phyloP scores from a whole-genome alignment of 139 green algal species.

The Yamagishiella unicocca region DNA sequence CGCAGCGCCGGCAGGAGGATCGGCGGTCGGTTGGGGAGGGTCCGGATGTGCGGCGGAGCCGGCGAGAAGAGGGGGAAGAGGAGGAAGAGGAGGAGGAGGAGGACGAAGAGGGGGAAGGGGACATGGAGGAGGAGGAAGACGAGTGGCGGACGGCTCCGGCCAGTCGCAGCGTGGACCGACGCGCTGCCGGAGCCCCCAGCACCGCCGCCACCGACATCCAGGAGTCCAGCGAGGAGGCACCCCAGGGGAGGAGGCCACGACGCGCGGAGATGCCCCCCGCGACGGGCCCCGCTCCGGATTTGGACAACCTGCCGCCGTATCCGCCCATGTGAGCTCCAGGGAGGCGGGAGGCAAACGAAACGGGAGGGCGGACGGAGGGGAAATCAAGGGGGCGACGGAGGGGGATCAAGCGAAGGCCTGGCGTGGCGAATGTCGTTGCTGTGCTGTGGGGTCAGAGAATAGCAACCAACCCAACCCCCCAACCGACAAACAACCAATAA shows the following conservation, averaged over 20 bases:
- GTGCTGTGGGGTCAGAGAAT: too few species aligned
- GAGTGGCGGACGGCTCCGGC: too few species aligned
- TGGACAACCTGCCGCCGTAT: background rate
- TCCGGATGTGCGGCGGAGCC: too few species aligned
- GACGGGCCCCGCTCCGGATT: background rate
- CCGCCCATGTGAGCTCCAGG: background rate
- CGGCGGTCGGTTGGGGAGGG: too few species aligned
- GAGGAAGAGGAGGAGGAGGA: too few species aligned
- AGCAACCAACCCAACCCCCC: too few species aligned
- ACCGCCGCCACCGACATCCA: background rate
- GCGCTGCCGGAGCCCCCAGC: background rate
- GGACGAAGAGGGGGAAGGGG: background rate
- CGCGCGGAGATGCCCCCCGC: too few species aligned
- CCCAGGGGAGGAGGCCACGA: background rate
- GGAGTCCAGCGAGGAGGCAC: background rate
- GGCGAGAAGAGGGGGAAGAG: too few species aligned
- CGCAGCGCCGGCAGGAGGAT: too few species aligned
- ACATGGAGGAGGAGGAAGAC: background rate
- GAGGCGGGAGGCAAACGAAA: background rate
- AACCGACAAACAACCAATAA: too few species aligned
- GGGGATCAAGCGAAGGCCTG: background rate
- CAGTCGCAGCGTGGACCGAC: too few species aligned
- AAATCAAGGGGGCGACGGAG: background rate
- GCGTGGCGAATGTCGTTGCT: too few species aligned
- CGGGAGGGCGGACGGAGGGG: background rate